Percentiles rank a stretch among this genome's conserved stretches.
These are phyloP conservation scores for Boletellus emodensis DNA, from an alignment of 768 basidiomycete genomes.

Conservation along the genomic window DNA sequence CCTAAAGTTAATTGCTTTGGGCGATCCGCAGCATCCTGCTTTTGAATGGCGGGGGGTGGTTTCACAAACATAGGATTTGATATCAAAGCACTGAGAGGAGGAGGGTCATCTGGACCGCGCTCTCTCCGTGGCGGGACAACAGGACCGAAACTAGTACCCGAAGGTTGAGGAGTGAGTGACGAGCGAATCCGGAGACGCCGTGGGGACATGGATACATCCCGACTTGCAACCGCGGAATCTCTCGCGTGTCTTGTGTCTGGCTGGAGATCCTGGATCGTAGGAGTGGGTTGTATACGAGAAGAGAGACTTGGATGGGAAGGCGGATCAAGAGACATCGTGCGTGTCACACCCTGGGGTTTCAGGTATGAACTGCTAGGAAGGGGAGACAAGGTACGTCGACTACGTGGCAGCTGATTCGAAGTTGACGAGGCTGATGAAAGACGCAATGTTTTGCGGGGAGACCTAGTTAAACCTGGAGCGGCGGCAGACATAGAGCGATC, in stretches of 20 bases:
- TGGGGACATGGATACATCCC: constrained; percentile 47
- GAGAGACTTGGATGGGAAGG: constrained; percentile 31
- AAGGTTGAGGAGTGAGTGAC: constrained; percentile 68
- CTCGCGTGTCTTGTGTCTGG: constrained; percentile 17
- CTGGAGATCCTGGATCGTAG: constrained; percentile 34
- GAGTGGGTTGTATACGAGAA: constrained; percentile 24
- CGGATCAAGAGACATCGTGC: constrained; percentile 76
- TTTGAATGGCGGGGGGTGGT: constrained; percentile 41
- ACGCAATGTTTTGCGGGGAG: constrained; percentile 30
- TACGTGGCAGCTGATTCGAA: constrained; percentile 30
- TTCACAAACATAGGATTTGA: constrained; percentile 70
- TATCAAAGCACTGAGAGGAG: constrained; percentile 55
- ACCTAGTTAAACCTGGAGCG: constrained; percentile 21
- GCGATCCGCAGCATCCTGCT: constrained; percentile 16
- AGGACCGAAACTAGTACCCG: constrained; percentile 41
- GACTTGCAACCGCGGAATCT: constrained; percentile 23
- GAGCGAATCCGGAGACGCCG: constrained; percentile 53
- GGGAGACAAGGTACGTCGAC: constrained; percentile 44
- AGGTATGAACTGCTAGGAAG: constrained; percentile 29
- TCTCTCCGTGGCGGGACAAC: constrained; percentile 34
- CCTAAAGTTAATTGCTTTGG: constrained; percentile 49
- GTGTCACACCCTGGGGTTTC: constrained; percentile 37
- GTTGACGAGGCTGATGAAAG: constrained; percentile 26
- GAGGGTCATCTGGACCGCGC: constrained; percentile 65
- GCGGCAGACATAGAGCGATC: constrained; percentile 19